These are phyloP conservation scores for Quercus robur DNA, from an alignment of 306 rosid genomes.

Conservation along the genomic window DNA sequence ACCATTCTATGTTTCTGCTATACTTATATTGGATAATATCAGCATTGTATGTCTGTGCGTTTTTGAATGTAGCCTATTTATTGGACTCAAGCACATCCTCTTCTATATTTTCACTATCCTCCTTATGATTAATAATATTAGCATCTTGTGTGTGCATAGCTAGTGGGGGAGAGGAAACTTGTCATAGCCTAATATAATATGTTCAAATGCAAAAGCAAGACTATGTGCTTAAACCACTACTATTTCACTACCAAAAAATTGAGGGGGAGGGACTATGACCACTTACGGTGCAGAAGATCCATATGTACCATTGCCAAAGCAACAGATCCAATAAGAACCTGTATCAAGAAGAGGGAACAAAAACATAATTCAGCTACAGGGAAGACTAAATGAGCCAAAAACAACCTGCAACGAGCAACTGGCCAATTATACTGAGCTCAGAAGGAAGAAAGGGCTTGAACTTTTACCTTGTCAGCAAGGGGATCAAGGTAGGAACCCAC, in stretches of 20 bases:
- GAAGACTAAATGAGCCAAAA: neutral
- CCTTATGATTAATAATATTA: too few relatives aligned
- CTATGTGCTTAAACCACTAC: too few relatives aligned
- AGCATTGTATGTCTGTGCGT: too few relatives aligned
- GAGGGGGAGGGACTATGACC: neutral
- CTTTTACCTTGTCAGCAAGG: conserved; percentile 85
- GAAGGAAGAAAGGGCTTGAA: neutral
- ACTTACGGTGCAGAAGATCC: conserved; percentile 88
- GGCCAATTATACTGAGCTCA: neutral
- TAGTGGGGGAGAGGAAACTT: neutral
- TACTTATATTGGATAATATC: too few relatives aligned
- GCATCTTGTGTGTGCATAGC: too few relatives aligned
- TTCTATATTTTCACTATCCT: too few relatives aligned
- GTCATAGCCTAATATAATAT: too few relatives aligned
- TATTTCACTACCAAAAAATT: too few relatives aligned
- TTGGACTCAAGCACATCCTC: too few relatives aligned
- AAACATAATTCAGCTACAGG: neutral
- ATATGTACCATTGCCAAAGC: conserved; percentile 86
- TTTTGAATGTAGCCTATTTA: too few relatives aligned
- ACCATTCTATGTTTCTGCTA: too few relatives aligned
- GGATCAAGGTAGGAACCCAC: conserved; percentile 99
- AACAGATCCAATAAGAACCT: conserved; percentile 93
- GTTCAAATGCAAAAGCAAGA: too few relatives aligned
- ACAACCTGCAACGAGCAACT: neutral
- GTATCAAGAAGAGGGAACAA: conserved; percentile 13